A percentile compares a stretch with the other conserved stretches of the same genome.
These are phyloP conservation scores for Chaetomium strumarium DNA, from an alignment of 2,329 filamentous ascomycete species.

Conservation along the genomic window DNA sequence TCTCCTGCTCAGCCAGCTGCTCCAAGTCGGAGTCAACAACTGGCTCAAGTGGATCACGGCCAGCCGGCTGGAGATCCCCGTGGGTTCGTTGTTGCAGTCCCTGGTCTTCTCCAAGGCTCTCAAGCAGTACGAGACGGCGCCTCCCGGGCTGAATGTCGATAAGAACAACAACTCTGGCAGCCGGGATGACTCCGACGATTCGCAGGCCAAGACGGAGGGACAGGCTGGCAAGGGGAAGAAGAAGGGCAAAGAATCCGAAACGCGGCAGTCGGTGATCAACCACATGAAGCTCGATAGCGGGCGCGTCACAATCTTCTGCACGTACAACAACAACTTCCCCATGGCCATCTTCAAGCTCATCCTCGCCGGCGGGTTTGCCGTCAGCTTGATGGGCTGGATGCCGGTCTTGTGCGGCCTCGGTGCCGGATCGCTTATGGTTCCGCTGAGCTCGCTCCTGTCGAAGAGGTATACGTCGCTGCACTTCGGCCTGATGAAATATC, in stretches of 20 bases:
- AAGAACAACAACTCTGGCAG: slow-evolving; percentile 12
- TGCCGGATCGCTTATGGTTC: slow-evolving; percentile 27
- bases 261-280: slow-evolving; percentile 32
- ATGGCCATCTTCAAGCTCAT: slow-evolving; percentile 32
- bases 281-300: slow-evolving; percentile 33
- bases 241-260: slow-evolving; percentile 22
- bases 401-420: slow-evolving; percentile 29
- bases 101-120: slow-evolving; percentile 34
- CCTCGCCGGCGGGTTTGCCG: slow-evolving; percentile 29
- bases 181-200: neutral
- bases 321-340: slow-evolving; percentile 31
- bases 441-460: slow-evolving; percentile 28
- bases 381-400: slow-evolving; percentile 30
- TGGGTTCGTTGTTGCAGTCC: slow-evolving; percentile 30
- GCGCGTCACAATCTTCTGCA: slow-evolving; percentile 30
- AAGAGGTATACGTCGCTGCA: slow-evolving; percentile 29
- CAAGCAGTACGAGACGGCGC: slow-evolving; percentile 31
- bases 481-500: slow-evolving; percentile 32
- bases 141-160: slow-evolving; percentile 19
- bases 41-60: slow-evolving; percentile 31
- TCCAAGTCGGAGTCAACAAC: slow-evolving; percentile 30
- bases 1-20: slow-evolving; percentile 27
- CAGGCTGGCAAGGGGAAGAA: slow-evolving; percentile 1
- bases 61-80: slow-evolving; percentile 30
- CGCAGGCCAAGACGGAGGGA: slow-evolving; percentile 1